Conservation (phyloP, 2,329 filamentous ascomycete species). For the Exophiala calicioides region DNA sequence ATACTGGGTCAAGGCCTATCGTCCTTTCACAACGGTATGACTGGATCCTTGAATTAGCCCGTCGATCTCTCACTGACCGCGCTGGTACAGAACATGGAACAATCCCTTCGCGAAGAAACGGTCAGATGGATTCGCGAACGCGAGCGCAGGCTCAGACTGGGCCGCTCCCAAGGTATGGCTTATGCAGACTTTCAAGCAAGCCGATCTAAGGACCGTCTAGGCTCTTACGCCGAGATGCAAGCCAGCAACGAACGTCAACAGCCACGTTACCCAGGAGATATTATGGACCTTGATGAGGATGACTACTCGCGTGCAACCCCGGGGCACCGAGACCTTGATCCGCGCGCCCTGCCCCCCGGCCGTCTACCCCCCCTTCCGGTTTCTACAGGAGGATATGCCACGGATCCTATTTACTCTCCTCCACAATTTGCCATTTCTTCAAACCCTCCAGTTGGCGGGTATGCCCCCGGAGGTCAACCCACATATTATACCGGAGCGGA, state of each 20-base stretch:
- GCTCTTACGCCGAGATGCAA: slow-evolving; percentile 29
- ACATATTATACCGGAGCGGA: slow-evolving; percentile 24
- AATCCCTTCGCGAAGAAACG: slow-evolving; percentile 48
- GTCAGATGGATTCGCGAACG: slow-evolving; percentile 47
- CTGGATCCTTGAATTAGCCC: background rate
- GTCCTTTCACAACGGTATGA: slow-evolving; percentile 74
- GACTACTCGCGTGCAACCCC: slow-evolving; percentile 19
- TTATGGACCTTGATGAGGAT: slow-evolving; percentile 29
- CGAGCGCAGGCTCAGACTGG: slow-evolving; percentile 23
- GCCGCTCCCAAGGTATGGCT: slow-evolving; percentile 26
- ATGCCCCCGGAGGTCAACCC: slow-evolving; percentile 24
- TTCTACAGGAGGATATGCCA: slow-evolving; percentile 21
- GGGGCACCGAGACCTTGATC: slow-evolving; percentile 23
- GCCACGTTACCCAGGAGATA: slow-evolving; percentile 23
- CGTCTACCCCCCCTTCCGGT: slow-evolving; percentile 21
- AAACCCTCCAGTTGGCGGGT: slow-evolving; percentile 13
- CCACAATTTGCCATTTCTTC: slow-evolving; percentile 27
- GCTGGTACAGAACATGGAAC: slow-evolving; percentile 53
- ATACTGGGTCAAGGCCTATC: slow-evolving; percentile 77
- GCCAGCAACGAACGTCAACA: slow-evolving; percentile 20
- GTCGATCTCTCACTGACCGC: slow-evolving; percentile 6
- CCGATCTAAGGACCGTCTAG: slow-evolving; percentile 27
- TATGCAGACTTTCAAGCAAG: slow-evolving; percentile 11
- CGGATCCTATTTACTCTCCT: slow-evolving; percentile 25
- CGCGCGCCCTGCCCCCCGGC: slow-evolving; percentile 16